Evolutionary conservation across 1,284 basidiomycete species (phyloP).

Genomic region (Inonotus obliquus): DNA sequence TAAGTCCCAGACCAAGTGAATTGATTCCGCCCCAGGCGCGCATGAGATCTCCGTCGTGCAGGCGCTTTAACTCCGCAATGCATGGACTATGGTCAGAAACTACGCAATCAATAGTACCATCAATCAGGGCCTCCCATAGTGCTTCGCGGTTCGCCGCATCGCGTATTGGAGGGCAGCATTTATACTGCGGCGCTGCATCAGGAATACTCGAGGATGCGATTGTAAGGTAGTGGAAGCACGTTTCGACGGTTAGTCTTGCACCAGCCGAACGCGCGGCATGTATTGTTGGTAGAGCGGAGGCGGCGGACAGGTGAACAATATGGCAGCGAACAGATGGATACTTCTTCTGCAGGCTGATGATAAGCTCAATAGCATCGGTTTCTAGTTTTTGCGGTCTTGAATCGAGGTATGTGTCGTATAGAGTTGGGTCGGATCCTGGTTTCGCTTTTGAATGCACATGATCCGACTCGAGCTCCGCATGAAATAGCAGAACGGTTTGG

Average conservation of each 20-base stretch:
- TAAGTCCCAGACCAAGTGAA: constrained; percentile 82
- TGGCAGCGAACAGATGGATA: constrained; percentile 78
- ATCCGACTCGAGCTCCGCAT: constrained; percentile 74
- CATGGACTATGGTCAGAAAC: constrained; percentile 95
- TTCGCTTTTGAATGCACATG: constrained; percentile 11
- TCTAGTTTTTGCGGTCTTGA: constrained; percentile 82
- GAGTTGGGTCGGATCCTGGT: constrained; percentile 36
- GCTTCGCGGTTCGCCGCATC: constrained; percentile 62
- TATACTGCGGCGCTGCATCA: constrained; percentile 73
- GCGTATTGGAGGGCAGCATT: constrained; percentile 94
- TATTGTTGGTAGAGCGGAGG: constrained; percentile 73
- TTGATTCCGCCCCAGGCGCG: constrained; percentile 91
- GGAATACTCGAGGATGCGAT: constrained; percentile 60
- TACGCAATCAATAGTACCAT: constrained; percentile 83
- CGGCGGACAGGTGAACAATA: constrained; percentile 89
- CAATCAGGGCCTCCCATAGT: constrained; percentile 76
- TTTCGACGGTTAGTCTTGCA: constrained; percentile 81
- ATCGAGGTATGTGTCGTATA: constrained; percentile 77
- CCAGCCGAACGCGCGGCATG: constrained; percentile 60
- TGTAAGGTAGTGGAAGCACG: constrained; percentile 91
- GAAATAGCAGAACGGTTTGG: constrained; percentile 75
- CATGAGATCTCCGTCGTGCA: constrained; percentile 81
- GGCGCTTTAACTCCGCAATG: constrained; percentile 71
- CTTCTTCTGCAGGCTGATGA: constrained; percentile 55
- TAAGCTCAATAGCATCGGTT: constrained; percentile 70